These are phyloP conservation scores for Ascomycota sp. DNA, from an alignment of 2,329 filamentous ascomycete species.

Conservation along the genomic window DNA sequence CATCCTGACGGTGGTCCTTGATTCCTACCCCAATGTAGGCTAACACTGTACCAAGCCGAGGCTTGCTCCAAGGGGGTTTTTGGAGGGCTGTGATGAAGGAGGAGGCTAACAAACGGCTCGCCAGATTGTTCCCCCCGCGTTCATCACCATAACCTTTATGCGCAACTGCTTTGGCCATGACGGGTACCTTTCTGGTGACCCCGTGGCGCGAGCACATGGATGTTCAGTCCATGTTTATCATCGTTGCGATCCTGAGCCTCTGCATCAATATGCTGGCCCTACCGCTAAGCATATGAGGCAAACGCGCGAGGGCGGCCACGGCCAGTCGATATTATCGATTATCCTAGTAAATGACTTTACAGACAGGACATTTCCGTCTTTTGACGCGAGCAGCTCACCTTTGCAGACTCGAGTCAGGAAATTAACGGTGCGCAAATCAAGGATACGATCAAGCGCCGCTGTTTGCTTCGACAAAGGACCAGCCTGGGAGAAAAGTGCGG, in stretches of 20 bases:
- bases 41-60: too few relatives aligned
- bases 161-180: slow-evolving; percentile 1
- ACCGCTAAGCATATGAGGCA: not conserved
- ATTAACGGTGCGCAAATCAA: too few relatives aligned
- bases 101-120: too few relatives aligned
- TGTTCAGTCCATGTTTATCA: not conserved
- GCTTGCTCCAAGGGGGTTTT: too few relatives aligned
- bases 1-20: not conserved
- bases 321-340: not conserved
- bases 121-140: not conserved
- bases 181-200: not conserved
- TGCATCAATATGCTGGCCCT: not conserved
- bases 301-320: not conserved
- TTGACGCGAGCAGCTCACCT: too few relatives aligned
- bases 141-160: not conserved
- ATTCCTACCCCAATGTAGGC: not conserved
- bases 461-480: too few relatives aligned
- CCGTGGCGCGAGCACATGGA: not conserved
- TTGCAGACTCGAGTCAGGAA: not conserved
- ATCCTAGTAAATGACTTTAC: not conserved
- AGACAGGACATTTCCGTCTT: not conserved
- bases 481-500: too few relatives aligned
- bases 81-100: too few relatives aligned
- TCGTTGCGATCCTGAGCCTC: not conserved
- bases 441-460: too few relatives aligned